Base-by-base conservation (phyloP, 176 grass and related monocot genomes). In the Eleusine indica region DNA sequence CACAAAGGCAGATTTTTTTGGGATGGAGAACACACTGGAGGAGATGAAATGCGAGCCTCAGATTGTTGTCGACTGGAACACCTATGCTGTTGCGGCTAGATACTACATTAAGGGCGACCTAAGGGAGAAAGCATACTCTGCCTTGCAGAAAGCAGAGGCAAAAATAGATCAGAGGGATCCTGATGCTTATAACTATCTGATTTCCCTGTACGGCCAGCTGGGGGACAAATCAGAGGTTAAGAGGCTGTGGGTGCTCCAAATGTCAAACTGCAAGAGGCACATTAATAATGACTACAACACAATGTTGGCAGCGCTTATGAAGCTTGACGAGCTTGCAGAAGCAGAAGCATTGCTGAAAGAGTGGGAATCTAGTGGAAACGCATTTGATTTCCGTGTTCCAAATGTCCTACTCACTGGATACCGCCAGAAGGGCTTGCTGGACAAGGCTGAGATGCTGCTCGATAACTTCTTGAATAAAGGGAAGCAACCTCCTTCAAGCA, bases 11-110 rank as follows among this genome's bases (percentile, higher is more conserved):
- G 95, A 97, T 85, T 86, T 93, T 67, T 76, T 85, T 62, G 86
- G 84, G 19, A 86, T 97, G 92, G 92, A 94, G 75, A 97, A 87
- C 47, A 78, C 82, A 68, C 65, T 97, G 17, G 88, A 94, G 84
- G 86, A 94, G 85, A 97, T 97, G 92, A 92, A 94, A 49, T 83
- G 84, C 53, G 92, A 97, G 82, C 95, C 95, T 58, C 84, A 94
- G n/a, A 94, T 97, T 82, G 75, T 91, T 58, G 66, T 94, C 30
- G 90, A 97, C 76, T 97, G 92, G 95, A 97, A 97, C 62, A 91
- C 95, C 7, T 91, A 93, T 78, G 75, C 95, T 65, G 88, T 88
- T 30, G 86, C 86, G 57, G 92, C 95, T 9, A 94, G 60, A 76
- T 86, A 92, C 61, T 94, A 94, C 67, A 89, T 94, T 58, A 97